These are phyloP conservation scores for Diaporthe helianthi DNA, from an alignment of 2,329 filamentous ascomycete species.

Conservation along the genomic window DNA sequence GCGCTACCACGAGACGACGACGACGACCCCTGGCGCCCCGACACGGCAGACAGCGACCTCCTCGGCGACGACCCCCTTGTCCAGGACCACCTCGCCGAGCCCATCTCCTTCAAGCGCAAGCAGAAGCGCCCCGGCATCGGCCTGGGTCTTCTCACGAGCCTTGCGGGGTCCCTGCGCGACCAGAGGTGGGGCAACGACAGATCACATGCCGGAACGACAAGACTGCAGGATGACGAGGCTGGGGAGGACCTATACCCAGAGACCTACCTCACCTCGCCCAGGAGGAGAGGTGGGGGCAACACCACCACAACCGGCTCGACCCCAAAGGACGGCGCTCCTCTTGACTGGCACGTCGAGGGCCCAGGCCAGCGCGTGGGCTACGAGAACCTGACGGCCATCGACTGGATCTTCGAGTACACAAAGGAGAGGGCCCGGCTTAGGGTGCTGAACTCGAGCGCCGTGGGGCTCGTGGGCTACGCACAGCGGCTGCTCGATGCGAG, in stretches of 20 bases:
- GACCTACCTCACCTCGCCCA: slow-evolving; percentile 22
- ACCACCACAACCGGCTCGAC: slow-evolving; percentile 21
- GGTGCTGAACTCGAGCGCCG: slow-evolving; percentile 72
- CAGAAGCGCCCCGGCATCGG: slow-evolving; percentile 55
- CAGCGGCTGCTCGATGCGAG: slow-evolving; percentile 81
- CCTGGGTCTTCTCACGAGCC: slow-evolving; percentile 57
- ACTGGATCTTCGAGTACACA: slow-evolving; percentile 99
- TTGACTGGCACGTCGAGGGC: slow-evolving; percentile 90
- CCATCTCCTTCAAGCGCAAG: slow-evolving; percentile 76
- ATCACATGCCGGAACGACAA: slow-evolving; percentile 17
- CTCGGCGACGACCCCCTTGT: slow-evolving; percentile 65
- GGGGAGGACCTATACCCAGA: background rate
- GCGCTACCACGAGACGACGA: slow-evolving; percentile 51
- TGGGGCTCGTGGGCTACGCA: slow-evolving; percentile 75
- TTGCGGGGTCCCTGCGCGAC: slow-evolving; percentile 45
- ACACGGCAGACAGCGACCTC: slow-evolving; percentile 46
- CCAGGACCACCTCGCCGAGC: slow-evolving; percentile 54
- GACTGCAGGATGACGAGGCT: background rate
- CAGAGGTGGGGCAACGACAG: slow-evolving; percentile 21
- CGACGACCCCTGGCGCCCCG: slow-evolving; percentile 49
- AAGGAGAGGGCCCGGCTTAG: slow-evolving; percentile 90
- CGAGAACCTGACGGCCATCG: slow-evolving; percentile 95
- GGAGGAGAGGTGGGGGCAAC: slow-evolving; percentile 20
- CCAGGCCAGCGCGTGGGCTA: slow-evolving; percentile 91
- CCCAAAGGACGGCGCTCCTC: slow-evolving; percentile 55